Base-by-base conservation (phyloP, 768 basidiomycete genomes). In the Russula foetens region DNA sequence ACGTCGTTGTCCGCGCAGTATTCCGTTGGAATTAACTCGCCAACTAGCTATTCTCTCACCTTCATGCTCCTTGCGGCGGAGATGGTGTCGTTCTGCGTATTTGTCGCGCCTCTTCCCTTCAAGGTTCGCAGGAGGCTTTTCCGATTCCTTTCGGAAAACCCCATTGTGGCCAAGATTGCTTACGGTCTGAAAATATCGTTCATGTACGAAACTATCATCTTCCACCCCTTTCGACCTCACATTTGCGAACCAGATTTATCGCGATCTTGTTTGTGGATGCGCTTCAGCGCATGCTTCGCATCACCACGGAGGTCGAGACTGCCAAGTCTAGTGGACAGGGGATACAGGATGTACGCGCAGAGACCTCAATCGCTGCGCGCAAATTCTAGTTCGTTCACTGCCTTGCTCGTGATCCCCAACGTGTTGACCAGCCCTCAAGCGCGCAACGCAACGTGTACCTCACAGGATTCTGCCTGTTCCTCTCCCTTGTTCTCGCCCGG, bases 141-240 rank as follows among this genome's bases (percentile, higher is more conserved):
- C 67, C 75, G 72, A 23, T 91, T 88, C 75, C 77, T 90, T 53
- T 82, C 84, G 0, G 82, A 84, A 63, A 90, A 81, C 52, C 75
- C 79, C 57, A 70, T 86, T 59, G 76, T 94, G 56, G 92, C 90
- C 21, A 95, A 94, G 68, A 66, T 96, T 59, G 90, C 92, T 7
- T 97, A 97, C 70, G 93, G 78, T 23, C 79, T 97, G 69, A 96
- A 96, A 72, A 96, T 97, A 62, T 86, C 91, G 9, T 97, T 96
- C 79, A 94, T 97, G 90, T 90, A n/a, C 23, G 45, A 19, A 14
- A n/a, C n/a, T n/a, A n/a, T 23, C 9, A 23, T n/a, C 14, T 14
- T 21, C 24, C 39, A 28, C 43, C 14, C 41, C 24, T 41, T 31
- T 45, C 4, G 9, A 17, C 17, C 51, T 52, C 28, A 59, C 15